Conservation (phyloP, 2,329 filamentous ascomycete species). For the Rhinocladiella mackenziei region DNA sequence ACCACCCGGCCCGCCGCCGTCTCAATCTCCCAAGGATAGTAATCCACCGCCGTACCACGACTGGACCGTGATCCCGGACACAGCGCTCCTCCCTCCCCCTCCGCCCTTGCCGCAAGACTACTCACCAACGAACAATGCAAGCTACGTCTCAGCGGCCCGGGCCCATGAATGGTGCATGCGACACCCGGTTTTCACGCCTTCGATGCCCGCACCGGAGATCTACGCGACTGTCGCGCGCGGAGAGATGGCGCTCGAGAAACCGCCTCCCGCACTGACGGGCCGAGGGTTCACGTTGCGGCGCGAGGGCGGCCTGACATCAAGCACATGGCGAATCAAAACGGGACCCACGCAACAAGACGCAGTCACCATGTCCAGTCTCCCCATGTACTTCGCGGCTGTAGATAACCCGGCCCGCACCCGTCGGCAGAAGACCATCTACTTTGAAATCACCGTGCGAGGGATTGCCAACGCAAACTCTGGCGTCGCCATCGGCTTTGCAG, state of each 20-base stretch:
- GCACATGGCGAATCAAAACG: constrained; percentile 45
- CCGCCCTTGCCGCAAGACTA: constrained; percentile 51
- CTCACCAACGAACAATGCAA: constrained; percentile 57
- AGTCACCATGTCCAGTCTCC: constrained; percentile 52
- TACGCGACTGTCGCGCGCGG: constrained; percentile 42
- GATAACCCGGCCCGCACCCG: constrained; percentile 49
- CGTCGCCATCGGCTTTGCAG: constrained; percentile 57
- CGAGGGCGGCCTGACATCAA: not conserved
- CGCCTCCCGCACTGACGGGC: constrained; percentile 25
- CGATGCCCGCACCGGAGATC: constrained; percentile 41
- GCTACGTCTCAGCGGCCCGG: constrained; percentile 50
- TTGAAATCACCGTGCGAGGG: constrained; percentile 51
- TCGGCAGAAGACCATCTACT: constrained; percentile 55
- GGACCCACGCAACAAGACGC: constrained; percentile 46
- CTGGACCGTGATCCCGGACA: constrained; percentile 60
- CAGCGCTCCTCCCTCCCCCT: constrained; percentile 56
- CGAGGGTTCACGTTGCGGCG: constrained; percentile 10
- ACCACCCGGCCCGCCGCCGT: constrained; percentile 19
- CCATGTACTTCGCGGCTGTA: constrained; percentile 52
- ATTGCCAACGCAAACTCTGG: constrained; percentile 47
- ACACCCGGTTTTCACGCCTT: constrained; percentile 51
- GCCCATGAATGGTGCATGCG: constrained; percentile 54
- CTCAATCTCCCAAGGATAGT: not conserved
- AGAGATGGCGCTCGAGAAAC: constrained; percentile 45
- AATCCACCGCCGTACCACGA: constrained; percentile 58